Evolutionary conservation across 345 rosid species (phyloP), one percentile per base, ranked within the genome.

Genomic region (Citrus mangshanensis): DNA sequence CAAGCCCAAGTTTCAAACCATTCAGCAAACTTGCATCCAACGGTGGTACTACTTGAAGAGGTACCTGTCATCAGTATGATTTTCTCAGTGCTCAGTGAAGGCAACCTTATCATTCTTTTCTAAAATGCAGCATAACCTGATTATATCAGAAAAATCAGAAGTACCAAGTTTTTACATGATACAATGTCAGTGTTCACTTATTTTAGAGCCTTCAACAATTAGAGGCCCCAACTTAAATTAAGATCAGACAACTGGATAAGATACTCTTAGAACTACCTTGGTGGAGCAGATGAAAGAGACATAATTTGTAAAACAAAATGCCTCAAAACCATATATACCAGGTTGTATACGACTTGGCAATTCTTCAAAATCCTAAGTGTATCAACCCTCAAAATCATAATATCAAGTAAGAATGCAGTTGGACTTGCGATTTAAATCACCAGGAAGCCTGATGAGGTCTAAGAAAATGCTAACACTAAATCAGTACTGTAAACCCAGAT

Each of bases 1-100:
- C 95, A 81, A 96, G 98, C 74, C 92, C 90, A 79, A 96, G 97
- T 81, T 91, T 91, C 80, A 82, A 86, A 73, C 92, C 95, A 79
- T 86, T 90, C 64, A 93, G 82, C 81, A 88, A 88, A 79, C 80
- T 82, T 54, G 78, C 80, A 75, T 92, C 92, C 79, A 96, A 82
- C 56, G 98, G 95, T 22, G 73, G 84, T 67, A 83, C 89, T 70
- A 94, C 89, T 83, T 85, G 83, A 72, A 96, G 98, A 78, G 83
- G 81, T 80, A 94, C 95, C 99, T 96, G 87, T 72, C 79, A 80
- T 76, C 79, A 79, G 63, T 12, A 68, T 25, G 66, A 72, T 46
- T 61, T 62, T 54, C 59, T 77, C 60, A 69, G 37, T 27, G n/a
- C 72, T 28, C 40, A 38, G 12, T 59, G 13, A 59, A 55, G 61